A percentile compares a stretch with the other conserved stretches of the same genome.
These are phyloP conservation scores for Erythrophleum fordii DNA, from an alignment of 306 rosid species.

Conservation along the genomic window DNA sequence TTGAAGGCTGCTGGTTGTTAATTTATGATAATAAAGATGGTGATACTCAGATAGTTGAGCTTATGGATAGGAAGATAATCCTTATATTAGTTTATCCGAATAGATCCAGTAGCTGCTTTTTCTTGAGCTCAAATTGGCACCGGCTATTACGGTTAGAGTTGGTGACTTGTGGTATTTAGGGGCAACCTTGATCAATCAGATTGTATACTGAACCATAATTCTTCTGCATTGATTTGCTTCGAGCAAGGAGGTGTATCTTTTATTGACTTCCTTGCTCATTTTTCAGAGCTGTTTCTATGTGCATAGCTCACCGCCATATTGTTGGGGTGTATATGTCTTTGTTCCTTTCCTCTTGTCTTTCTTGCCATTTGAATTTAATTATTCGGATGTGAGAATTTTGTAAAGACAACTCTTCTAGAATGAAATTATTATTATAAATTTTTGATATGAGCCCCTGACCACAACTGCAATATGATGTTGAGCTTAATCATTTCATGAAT, in stretches of 20 bases:
- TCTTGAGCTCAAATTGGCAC: slow-evolving; percentile 29
- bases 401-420: not conserved
- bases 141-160: slow-evolving; percentile 24
- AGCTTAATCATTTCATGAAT: not conserved
- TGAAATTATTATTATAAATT: not conserved
- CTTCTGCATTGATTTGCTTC: slow-evolving; percentile 38
- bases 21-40: slow-evolving; percentile 33
- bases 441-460: not conserved
- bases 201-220: slow-evolving; percentile 21
- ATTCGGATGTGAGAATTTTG: slow-evolving; percentile 44
- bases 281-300: slow-evolving; percentile 34
- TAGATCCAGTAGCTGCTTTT: slow-evolving; percentile 39
- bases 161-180: slow-evolving; percentile 7
- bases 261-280: slow-evolving; percentile 40
- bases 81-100: not conserved
- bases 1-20: slow-evolving; percentile 85
- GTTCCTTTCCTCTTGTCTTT: not conserved
- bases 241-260: slow-evolving; percentile 37
- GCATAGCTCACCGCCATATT: slow-evolving; percentile 36
- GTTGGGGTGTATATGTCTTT: slow-evolving; percentile 4
- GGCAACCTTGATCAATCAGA: slow-evolving; percentile 24
- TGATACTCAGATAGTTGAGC: slow-evolving; percentile 1
- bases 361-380: slow-evolving; percentile 34
- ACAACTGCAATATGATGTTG: not conserved
- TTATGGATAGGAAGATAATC: not conserved